These are phyloP conservation scores for Pichia nakasei DNA, from an alignment of 805 yeast genomes.

Conservation along the genomic window DNA sequence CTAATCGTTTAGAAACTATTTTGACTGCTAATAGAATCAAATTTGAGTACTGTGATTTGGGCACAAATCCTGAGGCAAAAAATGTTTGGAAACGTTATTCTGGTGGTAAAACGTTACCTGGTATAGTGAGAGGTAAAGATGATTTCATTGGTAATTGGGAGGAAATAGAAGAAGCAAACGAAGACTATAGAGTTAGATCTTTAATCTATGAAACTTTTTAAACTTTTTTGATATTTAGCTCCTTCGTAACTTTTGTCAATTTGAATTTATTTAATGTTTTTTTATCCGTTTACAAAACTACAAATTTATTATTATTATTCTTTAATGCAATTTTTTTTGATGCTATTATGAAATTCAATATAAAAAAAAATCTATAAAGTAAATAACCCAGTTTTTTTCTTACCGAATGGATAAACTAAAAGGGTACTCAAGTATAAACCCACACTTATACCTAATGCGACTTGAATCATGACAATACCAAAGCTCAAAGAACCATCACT, in stretches of 20 bases:
- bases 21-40: slow-evolving; percentile 64
- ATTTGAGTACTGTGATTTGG: slow-evolving; percentile 66
- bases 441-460: slow-evolving; percentile 88
- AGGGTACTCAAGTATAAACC: slow-evolving; percentile 88
- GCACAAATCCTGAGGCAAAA: slow-evolving; percentile 82
- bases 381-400: slow-evolving; percentile 79
- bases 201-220: slow-evolving; percentile 56
- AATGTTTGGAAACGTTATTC: slow-evolving; percentile 73
- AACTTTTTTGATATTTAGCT: no score
- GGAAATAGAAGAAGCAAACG: slow-evolving; percentile 81
- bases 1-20: slow-evolving; percentile 67
- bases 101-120: slow-evolving; percentile 71
- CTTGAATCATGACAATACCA: slow-evolving; percentile 85
- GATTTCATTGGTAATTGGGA: slow-evolving; percentile 80
- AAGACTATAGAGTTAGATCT: slow-evolving; percentile 57
- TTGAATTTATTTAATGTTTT: no score
- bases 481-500: slow-evolving; percentile 34
- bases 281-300: no score
- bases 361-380: slow-evolving; percentile 39
- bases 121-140: slow-evolving; percentile 73
- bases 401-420: slow-evolving; percentile 87
- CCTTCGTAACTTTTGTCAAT: no score
- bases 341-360: neutral
- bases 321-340: neutral
- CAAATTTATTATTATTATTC: neutral